phyloP scores from a whole-genome alignment of 257 asterid species.

The Penstemon eatonii region DNA sequence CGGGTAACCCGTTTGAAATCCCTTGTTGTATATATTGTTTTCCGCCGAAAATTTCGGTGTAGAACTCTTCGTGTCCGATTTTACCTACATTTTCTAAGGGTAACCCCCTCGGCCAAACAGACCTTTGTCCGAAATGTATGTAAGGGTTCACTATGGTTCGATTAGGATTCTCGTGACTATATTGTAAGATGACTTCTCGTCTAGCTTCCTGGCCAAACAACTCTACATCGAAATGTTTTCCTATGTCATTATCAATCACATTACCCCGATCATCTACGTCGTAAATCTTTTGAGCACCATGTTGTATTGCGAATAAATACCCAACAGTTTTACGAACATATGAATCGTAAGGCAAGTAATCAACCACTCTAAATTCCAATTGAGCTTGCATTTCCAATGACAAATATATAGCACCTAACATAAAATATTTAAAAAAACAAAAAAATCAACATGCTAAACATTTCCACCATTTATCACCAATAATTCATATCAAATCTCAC shows the following conservation, averaged over 20 bases:
- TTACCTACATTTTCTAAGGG: conserved; percentile 96
- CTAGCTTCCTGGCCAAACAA: conserved; percentile 80
- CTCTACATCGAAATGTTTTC: conserved; percentile 90
- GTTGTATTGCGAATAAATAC: conserved; percentile 90
- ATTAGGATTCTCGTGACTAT: conserved; percentile 87
- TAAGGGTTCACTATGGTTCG: conserved; percentile 90
- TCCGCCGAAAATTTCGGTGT: conserved; percentile 90
- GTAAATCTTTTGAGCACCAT: conserved; percentile 88
- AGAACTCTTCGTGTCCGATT: conserved; percentile 78
- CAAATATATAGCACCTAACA: conserved; percentile 66
- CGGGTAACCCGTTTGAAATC: conserved; percentile 89
- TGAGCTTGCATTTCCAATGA: conserved; percentile 88
- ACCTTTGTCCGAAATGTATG: conserved; percentile 91
- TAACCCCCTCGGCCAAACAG: conserved; percentile 97
- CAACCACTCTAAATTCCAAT: conserved; percentile 77
- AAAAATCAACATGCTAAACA: neutral
- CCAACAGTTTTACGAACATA: conserved; percentile 90
- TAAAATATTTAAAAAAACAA: neutral
- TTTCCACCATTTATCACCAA: too few species aligned
- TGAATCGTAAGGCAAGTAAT: conserved; percentile 94
- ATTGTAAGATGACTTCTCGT: conserved; percentile 86
- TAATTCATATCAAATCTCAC: too few species aligned
- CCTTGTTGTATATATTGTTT: conserved; percentile 94
- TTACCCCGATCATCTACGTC: conserved; percentile 90
- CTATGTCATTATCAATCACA: conserved; percentile 76